phyloP scores from a whole-genome alignment of 805 yeast species.

The Torulaspora gathmanii region DNA sequence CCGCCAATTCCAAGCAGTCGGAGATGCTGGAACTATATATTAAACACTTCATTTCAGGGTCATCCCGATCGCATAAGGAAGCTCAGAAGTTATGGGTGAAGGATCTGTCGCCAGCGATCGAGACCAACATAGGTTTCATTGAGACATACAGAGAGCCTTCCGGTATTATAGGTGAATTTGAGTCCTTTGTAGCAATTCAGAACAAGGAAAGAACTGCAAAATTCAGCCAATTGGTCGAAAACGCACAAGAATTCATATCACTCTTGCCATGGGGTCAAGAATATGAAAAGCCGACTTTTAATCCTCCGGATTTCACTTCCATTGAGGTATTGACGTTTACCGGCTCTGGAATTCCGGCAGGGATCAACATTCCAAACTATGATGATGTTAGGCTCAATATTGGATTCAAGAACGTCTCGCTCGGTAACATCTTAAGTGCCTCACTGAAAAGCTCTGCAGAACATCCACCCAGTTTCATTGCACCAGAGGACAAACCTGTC shows the following conservation, averaged over 20 bases:
- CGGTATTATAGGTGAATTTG: conserved; percentile 93
- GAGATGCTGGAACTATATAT: conserved; percentile 63
- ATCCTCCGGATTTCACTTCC: conserved; percentile 90
- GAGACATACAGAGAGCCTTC: conserved; percentile 92
- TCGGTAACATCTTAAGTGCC: conserved; percentile 80
- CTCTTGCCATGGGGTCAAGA: conserved; percentile 72
- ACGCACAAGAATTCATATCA: conserved; percentile 60
- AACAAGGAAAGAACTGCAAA: conserved; percentile 81
- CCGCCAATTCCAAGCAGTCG: conserved; percentile 68
- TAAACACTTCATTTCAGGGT: conserved; percentile 71
- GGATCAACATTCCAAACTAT: conserved; percentile 88
- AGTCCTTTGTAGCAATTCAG: conserved; percentile 84
- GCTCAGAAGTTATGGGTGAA: conserved; percentile 87
- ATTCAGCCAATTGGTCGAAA: conserved; percentile 62
- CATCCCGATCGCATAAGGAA: conserved; percentile 77
- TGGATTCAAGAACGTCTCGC: conserved; percentile 86
- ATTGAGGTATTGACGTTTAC: conserved; percentile 86
- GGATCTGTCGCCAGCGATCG: conserved; percentile 73
- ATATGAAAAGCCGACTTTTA: conserved; percentile 78
- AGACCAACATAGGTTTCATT: conserved; percentile 82
- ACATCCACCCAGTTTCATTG: conserved; percentile 64
- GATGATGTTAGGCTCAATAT: conserved; percentile 79
- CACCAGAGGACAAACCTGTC: conserved; percentile 47
- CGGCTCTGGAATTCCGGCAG: conserved; percentile 88
- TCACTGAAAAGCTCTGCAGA: conserved; percentile 48